phyloP scores from a whole-genome alignment of 352 stramenopile species.

The Pythium brassicae region DNA sequence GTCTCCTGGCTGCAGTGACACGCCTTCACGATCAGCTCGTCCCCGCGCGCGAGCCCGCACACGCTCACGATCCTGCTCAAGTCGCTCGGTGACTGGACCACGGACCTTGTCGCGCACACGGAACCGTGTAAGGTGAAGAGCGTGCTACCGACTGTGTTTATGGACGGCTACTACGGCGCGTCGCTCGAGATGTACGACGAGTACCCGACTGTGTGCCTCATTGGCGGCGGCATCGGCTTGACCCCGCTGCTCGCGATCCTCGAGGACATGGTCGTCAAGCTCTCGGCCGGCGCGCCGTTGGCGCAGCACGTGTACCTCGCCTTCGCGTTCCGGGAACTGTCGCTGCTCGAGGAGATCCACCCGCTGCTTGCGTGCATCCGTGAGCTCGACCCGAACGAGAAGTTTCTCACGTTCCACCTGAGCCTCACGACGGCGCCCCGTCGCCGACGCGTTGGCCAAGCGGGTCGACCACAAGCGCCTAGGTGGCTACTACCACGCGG shows the following conservation, averaged over 20 bases:
- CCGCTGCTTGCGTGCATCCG: slow-evolving; percentile 18
- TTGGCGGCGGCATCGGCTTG: slow-evolving; percentile 21
- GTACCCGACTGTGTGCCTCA: slow-evolving; percentile 18
- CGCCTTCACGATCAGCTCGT: slow-evolving; percentile 23
- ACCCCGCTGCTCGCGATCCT: slow-evolving; percentile 27
- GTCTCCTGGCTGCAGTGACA: slow-evolving; percentile 36
- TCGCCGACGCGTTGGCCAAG: slow-evolving; percentile 6
- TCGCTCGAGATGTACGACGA: slow-evolving; percentile 21
- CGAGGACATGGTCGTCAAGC: slow-evolving; percentile 23
- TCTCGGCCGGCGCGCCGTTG: slow-evolving; percentile 7
- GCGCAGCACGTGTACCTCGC: slow-evolving; percentile 24
- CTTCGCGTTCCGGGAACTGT: slow-evolving; percentile 39
- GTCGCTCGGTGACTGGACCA: slow-evolving; percentile 23
- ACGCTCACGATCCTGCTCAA: slow-evolving; percentile 23
- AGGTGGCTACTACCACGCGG: neutral
- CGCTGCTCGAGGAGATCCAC: slow-evolving; percentile 31
- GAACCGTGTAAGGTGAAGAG: slow-evolving; percentile 18
- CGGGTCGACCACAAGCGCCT: slow-evolving; percentile 12
- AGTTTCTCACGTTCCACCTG: slow-evolving; percentile 19
- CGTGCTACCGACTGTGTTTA: slow-evolving; percentile 17
- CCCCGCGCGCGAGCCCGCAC: slow-evolving; percentile 9
- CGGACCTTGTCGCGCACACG: slow-evolving; percentile 8
- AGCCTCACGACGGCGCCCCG: slow-evolving; percentile 19
- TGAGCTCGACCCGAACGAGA: slow-evolving; percentile 22
- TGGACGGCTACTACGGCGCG: slow-evolving; percentile 25